Evolutionary conservation across 2,329 filamentous ascomycete genomes (phyloP), one percentile per base, ranked within the genome.

Genomic region (Fusarium clavum): DNA sequence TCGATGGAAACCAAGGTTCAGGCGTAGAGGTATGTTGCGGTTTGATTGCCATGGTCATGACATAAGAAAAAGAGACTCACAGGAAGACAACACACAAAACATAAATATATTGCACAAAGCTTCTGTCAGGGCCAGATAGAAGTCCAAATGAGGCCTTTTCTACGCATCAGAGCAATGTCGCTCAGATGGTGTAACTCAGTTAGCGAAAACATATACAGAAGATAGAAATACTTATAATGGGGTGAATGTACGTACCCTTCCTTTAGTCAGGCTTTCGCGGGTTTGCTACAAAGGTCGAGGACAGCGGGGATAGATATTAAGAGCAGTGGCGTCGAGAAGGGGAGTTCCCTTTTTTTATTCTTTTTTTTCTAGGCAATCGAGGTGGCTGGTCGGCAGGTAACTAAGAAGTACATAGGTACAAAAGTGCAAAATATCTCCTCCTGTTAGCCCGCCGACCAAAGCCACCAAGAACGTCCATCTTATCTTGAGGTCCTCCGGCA

Each of bases 221-320:
- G 6, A 38, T 4, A 12, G 6, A 6, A 38, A 38, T 18, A 38
- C 34, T n/a, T 11, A 38, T 4, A 11, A 12, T n/a, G 34, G 6
- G 34, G 18, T n/a, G 0, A 38, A n/a, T n/a, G 5, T 38, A 38
- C 6, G 18, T 38, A 20, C 20, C 20, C 20, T 20, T 20, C 20
- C 20, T 20, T 20, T 20, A 20, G 20, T 20, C 20, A 20, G 20
- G 20, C 10, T 38, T 38, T 38, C 34, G 18, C n/a, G 34, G 10
- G 34, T n/a, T 7, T 7, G 10, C 0, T n/a, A n/a, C n/a, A 2
- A 10, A 18, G 11, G 12, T 6, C 6, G 18, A 38, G 18, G 6
- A n/a, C 34, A 12, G 34, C 18, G 18, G 18, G 18, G 18, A 12
- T 38, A 10, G 10, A 38, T 7, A 12, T 38, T 18, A 7, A 7